A percentile compares a stretch with the other conserved stretches of the same genome.
phyloP scores from a whole-genome alignment of 2,329 filamentous ascomycete genomes.

The Scytalidium sp. region DNA sequence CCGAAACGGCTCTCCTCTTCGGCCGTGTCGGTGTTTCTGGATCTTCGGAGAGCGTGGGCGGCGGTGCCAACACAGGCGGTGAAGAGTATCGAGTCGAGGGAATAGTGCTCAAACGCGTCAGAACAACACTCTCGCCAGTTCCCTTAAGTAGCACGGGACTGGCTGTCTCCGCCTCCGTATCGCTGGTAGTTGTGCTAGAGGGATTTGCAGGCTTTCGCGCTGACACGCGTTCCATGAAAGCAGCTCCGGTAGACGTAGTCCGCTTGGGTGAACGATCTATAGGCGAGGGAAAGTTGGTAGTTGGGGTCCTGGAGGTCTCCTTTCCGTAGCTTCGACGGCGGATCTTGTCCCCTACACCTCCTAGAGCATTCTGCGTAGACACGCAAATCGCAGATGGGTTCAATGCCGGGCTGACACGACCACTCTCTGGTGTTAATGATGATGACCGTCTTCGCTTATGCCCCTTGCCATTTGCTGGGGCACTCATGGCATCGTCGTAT shows the following conservation, averaged over 20 bases:
- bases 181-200: constrained; percentile 21
- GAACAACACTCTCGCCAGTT: not conserved
- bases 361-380: constrained; percentile 12
- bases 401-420: constrained; percentile 9
- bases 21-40: constrained; percentile 18
- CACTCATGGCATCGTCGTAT: constrained; percentile 25
- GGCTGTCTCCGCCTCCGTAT: constrained; percentile 20
- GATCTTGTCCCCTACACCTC: constrained; percentile 15
- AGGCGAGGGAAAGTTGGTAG: not conserved
- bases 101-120: not conserved
- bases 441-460: constrained; percentile 16
- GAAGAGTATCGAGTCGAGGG: constrained; percentile 2
- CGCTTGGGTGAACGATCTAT: constrained; percentile 29
- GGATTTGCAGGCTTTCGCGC: constrained; percentile 17
- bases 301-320: not conserved
- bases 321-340: constrained; percentile 9
- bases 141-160: not conserved
- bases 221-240: constrained; percentile 38
- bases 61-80: constrained; percentile 9
- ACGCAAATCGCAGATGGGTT: constrained; percentile 20
- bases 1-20: constrained; percentile 19
- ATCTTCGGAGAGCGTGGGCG: constrained; percentile 9
- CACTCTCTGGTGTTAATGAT: constrained; percentile 22
- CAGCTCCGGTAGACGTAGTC: constrained; percentile 44
- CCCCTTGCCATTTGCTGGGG: constrained; percentile 2